These are phyloP conservation scores for Metschnikowia proteae DNA, from an alignment of 805 yeast species.

Conservation along the genomic window DNA sequence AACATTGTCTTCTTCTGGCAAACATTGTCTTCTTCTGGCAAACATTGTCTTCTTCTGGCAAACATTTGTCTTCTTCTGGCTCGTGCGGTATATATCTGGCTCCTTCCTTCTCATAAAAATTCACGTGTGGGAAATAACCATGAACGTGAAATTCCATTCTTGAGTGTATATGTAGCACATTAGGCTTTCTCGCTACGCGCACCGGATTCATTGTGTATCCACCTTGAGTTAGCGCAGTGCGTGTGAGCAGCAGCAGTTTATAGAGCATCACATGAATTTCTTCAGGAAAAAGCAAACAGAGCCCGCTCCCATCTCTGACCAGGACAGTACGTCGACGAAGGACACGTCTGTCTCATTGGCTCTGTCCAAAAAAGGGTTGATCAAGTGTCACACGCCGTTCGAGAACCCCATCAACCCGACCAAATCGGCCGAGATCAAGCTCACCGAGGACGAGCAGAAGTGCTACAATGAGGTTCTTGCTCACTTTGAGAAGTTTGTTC, in stretches of 20 bases:
- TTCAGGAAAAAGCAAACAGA: constrained; percentile 12
- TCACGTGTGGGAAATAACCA: too few relatives aligned
- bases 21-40: too few relatives aligned
- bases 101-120: too few relatives aligned
- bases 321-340: constrained; percentile 15
- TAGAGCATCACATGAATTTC: constrained; percentile 10
- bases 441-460: constrained; percentile 28
- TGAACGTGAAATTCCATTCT: too few relatives aligned
- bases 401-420: constrained; percentile 36
- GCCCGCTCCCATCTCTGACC: constrained; percentile 8
- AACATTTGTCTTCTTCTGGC: too few relatives aligned
- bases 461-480: constrained; percentile 28
- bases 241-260: background rate
- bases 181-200: background rate
- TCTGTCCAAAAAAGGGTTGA: constrained; percentile 20
- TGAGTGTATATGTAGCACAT: too few relatives aligned
- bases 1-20: too few relatives aligned
- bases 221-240: background rate
- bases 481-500: constrained; percentile 28
- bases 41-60: too few relatives aligned
- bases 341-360: constrained; percentile 12
- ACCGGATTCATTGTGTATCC: background rate
- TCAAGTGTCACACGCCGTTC: constrained; percentile 38
- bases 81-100: too few relatives aligned
- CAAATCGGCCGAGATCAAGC: constrained; percentile 27